Evolutionary conservation across 257 asterid genomes (phyloP), one percentile per base, ranked within the genome.

Genomic region (Primulina tabacum): DNA sequence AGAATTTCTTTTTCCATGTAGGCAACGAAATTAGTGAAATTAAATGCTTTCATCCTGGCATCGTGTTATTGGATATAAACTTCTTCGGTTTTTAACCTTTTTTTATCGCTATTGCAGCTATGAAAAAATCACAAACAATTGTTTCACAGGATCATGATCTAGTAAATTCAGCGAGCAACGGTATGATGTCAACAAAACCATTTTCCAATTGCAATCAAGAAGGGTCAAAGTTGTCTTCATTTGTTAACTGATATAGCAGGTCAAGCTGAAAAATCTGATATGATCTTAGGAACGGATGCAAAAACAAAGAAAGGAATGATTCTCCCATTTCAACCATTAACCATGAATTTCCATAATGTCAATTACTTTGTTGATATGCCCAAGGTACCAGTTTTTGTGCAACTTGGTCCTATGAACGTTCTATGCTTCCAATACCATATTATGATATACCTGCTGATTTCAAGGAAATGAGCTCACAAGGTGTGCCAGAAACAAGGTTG

Each of bases 311-410:
- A 78, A 77, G 98, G 98, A 66, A 92, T 89, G 98, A 89, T 92
- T 76, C 92, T 92, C 62, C 98, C 98, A 70, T 92, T 92, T 82
- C 84, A 88, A 80, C 98, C 96, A 34, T 78, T 92, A 70, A 74
- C 84, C 77, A 84, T 92, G 87, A 87, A 90, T 68, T 92, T 92
- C 82, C 86, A 87, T 63, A 87, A 86, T 9, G 89, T 92, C 79
- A 92, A 89, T 79, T 92, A 92, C 81, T 92, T 76, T 70, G 97
- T 92, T 72, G 96, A 89, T 70, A 87, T 89, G 96, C 96, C 97
- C 26, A 84, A 85, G 97, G 97, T 89, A 84, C 70, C 61, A 55
- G 21, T 38, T 70, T 72, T 32, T 35, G 12, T 37, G 64, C 35
- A 72, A 35, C 56, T 56, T 72, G 37, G 68, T 68, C 53, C 62